A percentile compares a stretch with the other conserved stretches of the same genome.
phyloP scores from a whole-genome alignment of 2,329 filamentous ascomycete species.

The Cordyceps pruinosa region DNA sequence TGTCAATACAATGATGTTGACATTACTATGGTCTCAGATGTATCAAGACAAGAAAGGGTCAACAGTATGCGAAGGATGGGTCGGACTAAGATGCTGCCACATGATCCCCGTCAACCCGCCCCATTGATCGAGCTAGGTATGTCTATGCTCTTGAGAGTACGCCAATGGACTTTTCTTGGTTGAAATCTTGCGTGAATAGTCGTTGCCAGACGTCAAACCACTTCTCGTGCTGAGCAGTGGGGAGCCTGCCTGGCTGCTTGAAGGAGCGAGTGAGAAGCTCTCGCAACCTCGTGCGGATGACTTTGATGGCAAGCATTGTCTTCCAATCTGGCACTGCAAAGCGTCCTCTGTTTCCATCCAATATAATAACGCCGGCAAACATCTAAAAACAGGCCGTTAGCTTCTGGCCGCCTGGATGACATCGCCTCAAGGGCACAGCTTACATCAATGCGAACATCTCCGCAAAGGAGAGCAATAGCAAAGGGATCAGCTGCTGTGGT shows the following conservation, averaged over 20 bases:
- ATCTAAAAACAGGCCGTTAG: conserved; percentile 42
- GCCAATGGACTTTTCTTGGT: conserved; percentile 24
- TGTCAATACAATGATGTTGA: not conserved
- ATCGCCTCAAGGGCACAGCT: conserved; percentile 20
- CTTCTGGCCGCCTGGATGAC: not conserved
- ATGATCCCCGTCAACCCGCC: not conserved
- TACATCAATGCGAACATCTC: conserved; percentile 81
- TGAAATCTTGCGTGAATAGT: conserved; percentile 53
- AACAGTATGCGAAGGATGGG: not conserved
- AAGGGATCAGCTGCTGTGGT: conserved; percentile 77
- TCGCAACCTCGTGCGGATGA: conserved; percentile 63
- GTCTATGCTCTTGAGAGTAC: conserved; percentile 24
- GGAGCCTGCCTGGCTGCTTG: conserved; percentile 56
- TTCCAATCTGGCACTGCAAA: conserved; percentile 88
- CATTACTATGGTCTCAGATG: not conserved
- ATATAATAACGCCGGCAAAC: conserved; percentile 76
- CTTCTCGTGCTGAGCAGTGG: conserved; percentile 60
- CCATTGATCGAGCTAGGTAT: not conserved
- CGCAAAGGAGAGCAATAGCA: conserved; percentile 75
- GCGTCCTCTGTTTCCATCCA: conserved; percentile 80
- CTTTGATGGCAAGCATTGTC: conserved; percentile 81
- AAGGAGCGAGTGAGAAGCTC: conserved; percentile 69
- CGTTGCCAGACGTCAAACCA: conserved; percentile 71
- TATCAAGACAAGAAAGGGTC: not conserved
- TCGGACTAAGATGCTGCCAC: not conserved